These are phyloP conservation scores for Fusarium compactum DNA, from an alignment of 2,329 filamentous ascomycete genomes.

Conservation along the genomic window DNA sequence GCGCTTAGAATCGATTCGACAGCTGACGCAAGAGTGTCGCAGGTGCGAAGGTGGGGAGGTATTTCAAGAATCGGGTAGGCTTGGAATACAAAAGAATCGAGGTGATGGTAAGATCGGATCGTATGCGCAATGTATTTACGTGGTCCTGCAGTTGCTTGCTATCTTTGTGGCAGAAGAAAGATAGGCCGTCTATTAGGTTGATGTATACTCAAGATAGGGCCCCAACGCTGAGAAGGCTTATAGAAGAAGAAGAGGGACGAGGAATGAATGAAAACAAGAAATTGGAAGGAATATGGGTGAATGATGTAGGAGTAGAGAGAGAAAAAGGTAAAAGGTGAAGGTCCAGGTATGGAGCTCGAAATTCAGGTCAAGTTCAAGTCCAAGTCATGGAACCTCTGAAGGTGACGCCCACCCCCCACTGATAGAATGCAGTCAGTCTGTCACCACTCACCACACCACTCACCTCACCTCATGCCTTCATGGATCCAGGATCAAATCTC, in stretches of 20 bases:
- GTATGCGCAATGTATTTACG: conserved; percentile 14
- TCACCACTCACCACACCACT: conserved; percentile 6
- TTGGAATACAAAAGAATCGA: background rate
- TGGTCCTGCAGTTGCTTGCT: conserved; percentile 16
- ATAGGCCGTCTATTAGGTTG: conserved; percentile 23
- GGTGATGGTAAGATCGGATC: conserved; percentile 12
- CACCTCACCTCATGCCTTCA: conserved; percentile 8
- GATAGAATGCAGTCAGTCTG: conserved; percentile 20
- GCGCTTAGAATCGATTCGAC: background rate
- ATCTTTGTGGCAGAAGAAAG: conserved; percentile 12
- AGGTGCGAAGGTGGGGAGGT: background rate
- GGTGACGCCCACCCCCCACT: conserved; percentile 24
- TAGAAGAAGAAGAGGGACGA: conserved; percentile 6
- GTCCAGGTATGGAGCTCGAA: conserved; percentile 28
- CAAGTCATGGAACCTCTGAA: conserved; percentile 21
- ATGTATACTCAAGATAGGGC: conserved; percentile 16
- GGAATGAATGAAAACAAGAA: conserved; percentile 26
- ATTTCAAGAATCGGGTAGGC: background rate
- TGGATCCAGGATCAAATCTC: conserved; percentile 37
- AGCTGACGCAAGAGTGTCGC: conserved; percentile 16
- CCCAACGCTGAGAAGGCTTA: background rate
- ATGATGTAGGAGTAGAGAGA: conserved; percentile 19
- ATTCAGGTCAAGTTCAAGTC: conserved; percentile 4
- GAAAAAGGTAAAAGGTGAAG: conserved; percentile 8
- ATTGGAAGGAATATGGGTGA: conserved; percentile 10